Evolutionary conservation across 2,329 filamentous ascomycete species (phyloP), one percentile per base, ranked within the genome.

Genomic region (Teratosphaeria destructans): DNA sequence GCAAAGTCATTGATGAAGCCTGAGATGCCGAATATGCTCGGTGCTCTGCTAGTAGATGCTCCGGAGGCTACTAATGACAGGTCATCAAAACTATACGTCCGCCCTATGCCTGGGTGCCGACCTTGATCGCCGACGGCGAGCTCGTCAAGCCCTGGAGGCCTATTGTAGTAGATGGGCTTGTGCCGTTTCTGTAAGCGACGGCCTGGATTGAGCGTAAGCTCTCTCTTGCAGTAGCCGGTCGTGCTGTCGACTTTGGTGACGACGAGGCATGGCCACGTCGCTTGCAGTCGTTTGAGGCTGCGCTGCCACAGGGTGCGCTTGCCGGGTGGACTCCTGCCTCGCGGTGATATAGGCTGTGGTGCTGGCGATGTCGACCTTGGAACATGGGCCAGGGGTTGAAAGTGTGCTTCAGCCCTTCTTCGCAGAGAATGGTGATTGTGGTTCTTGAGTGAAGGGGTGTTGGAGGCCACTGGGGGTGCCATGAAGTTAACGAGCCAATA

Each of bases 21-120:
- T 14, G 34, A 26, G 11, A 61, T 27, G 3, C 60, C 57, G 52
- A 61, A 61, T 5, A 58, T 12, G 56, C 56, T 60, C 10, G 55
- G 53, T 23, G 53, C 53, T 54, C 53, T 54, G 27, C 19, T 5
- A 12, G 34, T 34, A 10, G 43, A 49, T 23, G 43, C n/a, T n/a
- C n/a, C 2, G 8, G 43, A 23, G n/a, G 4, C n/a, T 49, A n/a
- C 43, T 3, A 19, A 1, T 19, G 43, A 49, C n/a, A 11, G 16
- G 8, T 19, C 43, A n/a, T 49, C 43, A 10, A 23, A 49, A n/a
- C 43, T 49, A n/a, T 49, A 23, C 43, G 16, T n/a, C 19, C 43
- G 43, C 1, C 7, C 19, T 49, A 2, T 6, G 43, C 43, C 43
- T 26, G n/a, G 43, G 3, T 10, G 16, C 6, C 4, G 37, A 16